Base-by-base conservation (phyloP, 192 early-diverging fungal species). In the Entomortierella chlamydospora region DNA sequence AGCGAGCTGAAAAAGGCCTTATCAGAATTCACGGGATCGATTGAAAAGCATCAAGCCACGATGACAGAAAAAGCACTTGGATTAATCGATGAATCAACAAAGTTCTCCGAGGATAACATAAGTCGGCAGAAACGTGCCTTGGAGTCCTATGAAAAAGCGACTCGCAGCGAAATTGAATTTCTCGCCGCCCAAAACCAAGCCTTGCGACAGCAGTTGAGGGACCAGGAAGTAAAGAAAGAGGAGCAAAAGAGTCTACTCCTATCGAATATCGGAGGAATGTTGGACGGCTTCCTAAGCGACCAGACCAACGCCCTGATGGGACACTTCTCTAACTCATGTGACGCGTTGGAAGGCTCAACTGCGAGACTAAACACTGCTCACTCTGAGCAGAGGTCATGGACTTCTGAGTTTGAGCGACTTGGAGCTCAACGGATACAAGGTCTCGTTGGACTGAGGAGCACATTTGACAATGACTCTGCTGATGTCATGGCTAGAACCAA, bases 301-400 rank as follows among this genome's bases (percentile, higher is more conserved):
- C 76, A 79, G 28, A 58, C 76, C 4, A 43, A 54, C 11, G n/a
- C 62, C 0, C 42, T 79, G 39, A 64, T 70, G 68, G 51, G 57
- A 12, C 68, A 70, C 26, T 70, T 79, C 41, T 47, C 57, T 4
- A 39, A 45, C 15, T 43, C 63, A 9, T 45, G 49, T 28, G n/a
- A 47, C 7, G 55, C 55, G 12, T 18, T 68, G 6, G 76, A 70
- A 30, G 50, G 31, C 8, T 70, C 76, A 0, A 61, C 63, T 0
- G 8, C 22, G 1, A 57, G 67, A 15, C 22, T 79, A 42, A 51
- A 47, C 26, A 18, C 15, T 0, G 68, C 63, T 34, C 68, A 79
- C 43, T n/a, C 39, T 4, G 30, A 70, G 17, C 76, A 79, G 29
- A 45, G 34, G 30, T 23, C 56, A 29, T 79, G 76, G 76, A 23